Evolutionary conservation across 768 basidiomycete genomes (phyloP), one percentile per base, ranked within the genome.

Genomic region (Podaxis mareebaensis): DNA sequence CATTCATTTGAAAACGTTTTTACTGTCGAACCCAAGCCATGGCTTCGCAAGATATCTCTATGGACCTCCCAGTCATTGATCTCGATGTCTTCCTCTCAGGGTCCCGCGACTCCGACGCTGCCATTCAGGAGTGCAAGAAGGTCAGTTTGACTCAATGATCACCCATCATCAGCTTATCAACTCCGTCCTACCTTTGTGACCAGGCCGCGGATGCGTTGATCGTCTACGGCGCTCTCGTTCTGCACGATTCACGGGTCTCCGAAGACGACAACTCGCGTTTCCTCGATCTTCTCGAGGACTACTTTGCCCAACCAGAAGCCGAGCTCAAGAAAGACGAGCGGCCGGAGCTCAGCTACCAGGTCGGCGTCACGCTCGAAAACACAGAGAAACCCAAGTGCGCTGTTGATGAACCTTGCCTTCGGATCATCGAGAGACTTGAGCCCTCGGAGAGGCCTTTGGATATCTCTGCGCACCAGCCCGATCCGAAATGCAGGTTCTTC

Each of bases 401-500:
- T 3, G 88, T 86, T 10, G 85, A 95, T 70, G 89, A 91, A 53
- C 87, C 91, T 11, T 99, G 96, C 71, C 81, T 93, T 46, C 79
- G 80, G 44, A 81, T 98, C 63, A 98, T 98, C 67, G 84, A 85
- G 56, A 78, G 78, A 2, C 80, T 99, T 24, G 91, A 91, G 42
- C 87, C 88, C 2, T 75, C 82, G 0, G 93, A 99, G 70, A 77
- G 96, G 33, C 96, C 96, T 6, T 74, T 99, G 56, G 96, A 99
- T 73, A 88, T 92, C 61, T 79, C 81, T 28, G 89, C 81, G 5
- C 90, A 93, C 66, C 81, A 84, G 6, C 92, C 94, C 1, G 96
- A 99, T 74, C 96, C 96, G 0, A 99, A 99, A 75, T 96, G 93
- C 73, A 84, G 96, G 65, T 97, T 94, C 79, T 95, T 95, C 77